Base-by-base conservation (phyloP, 768 basidiomycete genomes). In the Lactarius akahatsu region DNA sequence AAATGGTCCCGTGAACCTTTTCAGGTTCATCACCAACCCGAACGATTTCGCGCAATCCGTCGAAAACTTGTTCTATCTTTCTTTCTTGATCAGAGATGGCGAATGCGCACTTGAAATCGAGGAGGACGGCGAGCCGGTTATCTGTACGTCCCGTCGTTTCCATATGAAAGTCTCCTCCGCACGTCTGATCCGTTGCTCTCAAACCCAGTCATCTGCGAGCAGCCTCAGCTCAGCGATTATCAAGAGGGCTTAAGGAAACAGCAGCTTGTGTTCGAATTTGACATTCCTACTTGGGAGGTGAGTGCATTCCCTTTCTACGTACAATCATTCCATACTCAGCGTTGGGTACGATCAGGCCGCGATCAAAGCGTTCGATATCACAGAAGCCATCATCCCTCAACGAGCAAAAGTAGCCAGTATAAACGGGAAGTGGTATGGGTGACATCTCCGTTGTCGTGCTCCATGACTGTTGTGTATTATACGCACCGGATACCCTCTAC, bases 41-140 rank as follows among this genome's bases (percentile, higher is more conserved):
- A 77, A 88, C 34, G 87, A 91, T 72, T 99, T 93, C 73, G 90
- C 89, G 0, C 96, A 99, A 74, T 93, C 92, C 0, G 94, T 98
- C 16, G 97, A 99, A 78, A 99, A 99, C 74, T 80, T 96, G 28
- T 98, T 99, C 75, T 95, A 97, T 73, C 82, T 96, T 2, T 94
- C 93, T 0, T 98, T 99, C 78, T 82, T 97, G 68, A 91, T 97
- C 56, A 84, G 91, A 36, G 92, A 96, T 69, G 94, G 90, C 2
- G 84, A 86, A 72, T 92, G 88, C 65, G 88, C 89, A 13, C 80
- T 92, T 34, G 89, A 94, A 69, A 82, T 84, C 7, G 79, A 83
- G 38, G 80, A 85, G 9, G 80, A 89, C 0, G 90, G 88, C 0
- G 87, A 92, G 71, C 89, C 92, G 8, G 74, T 87, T 23, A 85